A percentile compares a stretch with the other conserved stretches of the same genome.
These are phyloP conservation scores for Yamadazyma atlantica DNA, from an alignment of 1,139 yeast genomes.

Conservation along the genomic window DNA sequence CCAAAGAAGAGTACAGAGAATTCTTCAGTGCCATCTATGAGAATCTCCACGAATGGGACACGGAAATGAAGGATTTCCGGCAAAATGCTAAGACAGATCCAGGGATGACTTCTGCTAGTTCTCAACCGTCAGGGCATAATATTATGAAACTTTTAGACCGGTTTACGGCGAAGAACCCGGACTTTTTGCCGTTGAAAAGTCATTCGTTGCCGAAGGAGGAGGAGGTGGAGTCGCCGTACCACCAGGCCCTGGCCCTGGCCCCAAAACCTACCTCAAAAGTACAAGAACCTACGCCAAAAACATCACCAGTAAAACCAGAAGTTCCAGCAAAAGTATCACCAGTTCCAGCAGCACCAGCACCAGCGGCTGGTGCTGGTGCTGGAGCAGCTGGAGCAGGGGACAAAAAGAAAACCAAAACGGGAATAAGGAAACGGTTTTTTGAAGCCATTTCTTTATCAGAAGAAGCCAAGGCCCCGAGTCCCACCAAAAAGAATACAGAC, in stretches of 20 bases:
- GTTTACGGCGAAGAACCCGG: background rate
- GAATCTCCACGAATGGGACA: slow-evolving; percentile 1
- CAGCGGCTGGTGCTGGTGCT: no score
- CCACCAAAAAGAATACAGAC: background rate
- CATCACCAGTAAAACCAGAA: no score
- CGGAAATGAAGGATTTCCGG: background rate
- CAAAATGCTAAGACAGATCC: background rate
- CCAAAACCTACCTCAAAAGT: no score
- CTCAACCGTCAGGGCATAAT: background rate
- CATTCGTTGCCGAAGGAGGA: background rate
- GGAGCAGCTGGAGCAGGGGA: no score
- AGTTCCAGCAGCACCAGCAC: no score
- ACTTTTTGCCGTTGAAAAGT: slow-evolving; percentile 1
- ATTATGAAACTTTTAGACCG: background rate
- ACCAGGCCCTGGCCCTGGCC: background rate
- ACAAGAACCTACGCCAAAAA: no score
- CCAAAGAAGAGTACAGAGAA: background rate
- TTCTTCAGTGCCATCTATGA: slow-evolving; percentile 1
- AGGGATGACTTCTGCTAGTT: background rate
- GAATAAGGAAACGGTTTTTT: slow-evolving; percentile 2
- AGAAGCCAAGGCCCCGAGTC: background rate
- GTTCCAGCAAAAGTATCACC: no score
- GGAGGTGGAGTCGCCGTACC: background rate
- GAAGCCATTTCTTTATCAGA: slow-evolving; percentile 2
- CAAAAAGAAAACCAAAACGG: background rate